Base-by-base conservation (phyloP, 306 rosid species). In the Betula pendula region DNA sequence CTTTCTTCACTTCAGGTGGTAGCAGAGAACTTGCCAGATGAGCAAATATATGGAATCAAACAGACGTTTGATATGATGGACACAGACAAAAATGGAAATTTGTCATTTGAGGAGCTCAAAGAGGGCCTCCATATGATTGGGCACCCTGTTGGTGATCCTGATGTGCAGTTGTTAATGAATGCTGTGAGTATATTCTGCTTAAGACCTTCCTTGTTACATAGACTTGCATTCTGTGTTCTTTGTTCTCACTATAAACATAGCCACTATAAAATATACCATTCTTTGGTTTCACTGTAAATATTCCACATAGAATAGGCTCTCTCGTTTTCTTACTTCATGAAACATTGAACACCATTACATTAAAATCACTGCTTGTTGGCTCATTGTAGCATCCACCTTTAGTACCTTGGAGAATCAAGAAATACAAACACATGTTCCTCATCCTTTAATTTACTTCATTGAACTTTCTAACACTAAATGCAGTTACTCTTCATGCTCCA, bases 71-170 rank as follows among this genome's bases (percentile, higher is more conserved):
- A 85, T 25, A 85, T 81, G 90, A 92, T 95, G 97, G 98, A 95
- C 85, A 89, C 80, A 51, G 98, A 95, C 81, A 84, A 88, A 49
- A 87, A 90, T 66, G 98, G 98, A 79, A 51, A 73, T 81, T 83
- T 95, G 75, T 79, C 92, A 60, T 92, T 92, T 74, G 93, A 92
- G 35, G 98, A 95, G 83, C 96, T 95, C 73, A 88, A 74, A 85
- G 93, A 90, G 19, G 98, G 98, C 33, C 88, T 95, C 49, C 74
- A 81, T 79, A 77, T 70, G 83, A 83, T 92, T 60, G 97, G 97
- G 40, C 95, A 92, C 35, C 1, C 81, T 55, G 74, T 95, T 80
- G 75, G 96, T 53, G 97, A 95, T 63, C 82, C 84, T 74, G 98
- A 95, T 66, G 89, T 95, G 53, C 85, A 84, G 73, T 78, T 85